Base-by-base conservation (phyloP, 2,329 filamentous ascomycete species). In the Diaporthe eres region DNA sequence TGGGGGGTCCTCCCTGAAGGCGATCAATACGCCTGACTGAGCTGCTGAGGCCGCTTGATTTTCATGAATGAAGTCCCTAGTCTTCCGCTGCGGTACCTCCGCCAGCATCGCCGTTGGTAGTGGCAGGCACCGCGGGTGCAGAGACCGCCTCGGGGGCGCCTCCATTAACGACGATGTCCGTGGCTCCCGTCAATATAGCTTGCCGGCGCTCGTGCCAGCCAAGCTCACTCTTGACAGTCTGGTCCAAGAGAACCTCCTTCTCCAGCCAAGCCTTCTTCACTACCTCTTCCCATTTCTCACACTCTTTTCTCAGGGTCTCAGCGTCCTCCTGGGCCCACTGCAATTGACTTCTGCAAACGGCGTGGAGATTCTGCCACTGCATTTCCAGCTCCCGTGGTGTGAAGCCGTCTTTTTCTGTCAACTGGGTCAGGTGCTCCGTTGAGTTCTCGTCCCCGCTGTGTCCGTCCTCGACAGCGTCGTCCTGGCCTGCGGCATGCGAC, bases 181-280 rank as follows among this genome's bases (percentile, higher is more conserved):
- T 86, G 4, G 83, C 83, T 13, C 87, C 87, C 2, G 85, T 85
- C 31, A 92, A 84, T 7, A 92, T 89, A 6, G 87, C 87, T 79
- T 88, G 85, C 55, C 91, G 88, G 71, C 91, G 87, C 74, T 88
- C 86, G 79, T 92, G 90, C 85, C 92, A 92, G 82, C 92, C 91
- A 47, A 90, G 87, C 82, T 96, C 94, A 80, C 87, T 88, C 80
- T 89, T 84, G 79, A 95, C 88, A 44, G 93, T 89, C 81, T 95
- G 94, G 75, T 94, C 91, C n/a, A 97, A 84, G 25, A 96, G 84
- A 42, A 94, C 88, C 84, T 97, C 94, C 84, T 96, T 96, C 84
- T 94, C 92, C 19, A 91, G 86, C 94, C 94, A 97, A 81, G 95
- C 94, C 77, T 91, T 88, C 82, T 91, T 91, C 83, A 93, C 92